A percentile compares a stretch with the other conserved stretches of the same genome.
Evolutionary conservation across 2,329 filamentous ascomycete species (phyloP).

Genomic region (Exophiala xenobiotica): DNA sequence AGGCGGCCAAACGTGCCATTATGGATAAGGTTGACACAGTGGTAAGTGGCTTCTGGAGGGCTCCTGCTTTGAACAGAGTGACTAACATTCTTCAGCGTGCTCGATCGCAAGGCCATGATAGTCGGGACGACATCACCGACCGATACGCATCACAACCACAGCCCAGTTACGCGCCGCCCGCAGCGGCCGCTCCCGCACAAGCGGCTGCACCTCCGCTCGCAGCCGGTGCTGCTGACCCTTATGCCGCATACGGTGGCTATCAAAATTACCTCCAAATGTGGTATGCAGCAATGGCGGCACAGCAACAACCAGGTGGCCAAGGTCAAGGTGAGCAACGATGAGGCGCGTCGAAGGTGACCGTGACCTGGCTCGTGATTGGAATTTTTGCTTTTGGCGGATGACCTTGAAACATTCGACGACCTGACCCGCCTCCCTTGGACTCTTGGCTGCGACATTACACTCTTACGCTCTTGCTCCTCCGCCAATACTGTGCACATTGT

Average conservation of each 20-base stretch:
- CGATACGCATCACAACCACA: slow-evolving; percentile 37
- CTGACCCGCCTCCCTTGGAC: slow-evolving; percentile 18
- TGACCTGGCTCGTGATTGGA: slow-evolving; percentile 26
- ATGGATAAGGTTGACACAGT: slow-evolving; percentile 91
- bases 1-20: slow-evolving; percentile 77
- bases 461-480: slow-evolving; percentile 6
- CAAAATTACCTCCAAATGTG: slow-evolving; percentile 76
- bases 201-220: slow-evolving; percentile 51
- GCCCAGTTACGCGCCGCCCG: slow-evolving; percentile 31
- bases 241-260: slow-evolving; percentile 80
- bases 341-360: slow-evolving; percentile 28
- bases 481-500: slow-evolving; percentile 17
- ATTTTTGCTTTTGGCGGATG: slow-evolving; percentile 19
- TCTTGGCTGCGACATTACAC: slow-evolving; percentile 1
- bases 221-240: slow-evolving; percentile 62
- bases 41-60: slow-evolving; percentile 53
- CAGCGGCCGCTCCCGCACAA: slow-evolving; percentile 32
- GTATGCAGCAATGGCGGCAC: slow-evolving; percentile 68
- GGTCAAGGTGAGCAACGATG: slow-evolving; percentile 34
- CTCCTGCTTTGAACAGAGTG: not conserved
- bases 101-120: slow-evolving; percentile 44
- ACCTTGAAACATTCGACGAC: slow-evolving; percentile 16
- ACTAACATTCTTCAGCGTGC: slow-evolving; percentile 42
- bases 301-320: slow-evolving; percentile 44
- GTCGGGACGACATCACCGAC: slow-evolving; percentile 36